Evolutionary conservation across 2,329 filamentous ascomycete species (phyloP).

Genomic region (Ceratocystis harringtonii): DNA sequence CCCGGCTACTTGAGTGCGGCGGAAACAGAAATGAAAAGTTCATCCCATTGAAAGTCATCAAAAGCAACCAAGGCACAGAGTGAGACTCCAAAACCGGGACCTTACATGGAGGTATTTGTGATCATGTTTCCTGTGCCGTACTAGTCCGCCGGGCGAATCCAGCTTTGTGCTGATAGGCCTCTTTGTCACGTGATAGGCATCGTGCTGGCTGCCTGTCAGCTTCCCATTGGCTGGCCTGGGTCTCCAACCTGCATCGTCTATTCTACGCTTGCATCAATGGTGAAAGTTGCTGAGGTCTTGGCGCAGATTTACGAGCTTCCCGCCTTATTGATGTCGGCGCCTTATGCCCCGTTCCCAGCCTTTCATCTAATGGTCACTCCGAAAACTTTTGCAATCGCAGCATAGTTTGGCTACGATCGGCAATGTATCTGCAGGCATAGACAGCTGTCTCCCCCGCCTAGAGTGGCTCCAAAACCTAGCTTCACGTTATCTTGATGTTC

Average conservation of each 20-base stretch:
- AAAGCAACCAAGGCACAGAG: background rate
- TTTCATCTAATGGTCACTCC: background rate
- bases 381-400: background rate
- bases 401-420: too few relatives aligned
- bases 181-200: background rate
- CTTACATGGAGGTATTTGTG: background rate
- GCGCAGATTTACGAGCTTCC: background rate
- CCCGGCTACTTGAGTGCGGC: background rate
- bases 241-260: background rate
- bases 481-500: background rate
- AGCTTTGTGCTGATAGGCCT: background rate
- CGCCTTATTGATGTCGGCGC: background rate
- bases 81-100: background rate
- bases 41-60: background rate
- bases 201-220: background rate
- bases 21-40: background rate
- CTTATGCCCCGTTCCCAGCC: background rate
- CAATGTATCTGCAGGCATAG: too few relatives aligned
- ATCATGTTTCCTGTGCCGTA: background rate
- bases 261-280: background rate
- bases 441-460: too few relatives aligned
- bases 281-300: background rate
- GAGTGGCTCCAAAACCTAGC: background rate
- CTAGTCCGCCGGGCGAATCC: background rate
- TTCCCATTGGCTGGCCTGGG: background rate